Base-by-base conservation (phyloP, 106 monocot genomes). In the Dendrobium chrysotoxum region DNA sequence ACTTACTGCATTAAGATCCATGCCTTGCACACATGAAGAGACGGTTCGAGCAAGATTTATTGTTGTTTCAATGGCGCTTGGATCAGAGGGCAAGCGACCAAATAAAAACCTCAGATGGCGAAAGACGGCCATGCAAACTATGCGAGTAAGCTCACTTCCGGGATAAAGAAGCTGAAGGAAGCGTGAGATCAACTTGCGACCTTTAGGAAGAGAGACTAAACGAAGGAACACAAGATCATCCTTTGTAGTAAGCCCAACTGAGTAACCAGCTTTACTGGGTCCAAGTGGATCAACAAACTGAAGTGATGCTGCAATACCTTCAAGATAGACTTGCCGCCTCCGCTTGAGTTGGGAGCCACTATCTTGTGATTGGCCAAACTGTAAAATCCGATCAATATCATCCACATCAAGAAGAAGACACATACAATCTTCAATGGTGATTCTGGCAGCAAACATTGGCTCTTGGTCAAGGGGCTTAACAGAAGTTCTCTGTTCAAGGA, bases 91-190 rank as follows among this genome's bases (percentile, higher is more conserved):
- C 41, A 93, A 61, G 21, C 88, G 86, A 45, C 98, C 98, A 80
- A 94, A 98, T 72, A 98, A 85, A 73, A 88, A 89, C 53, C 98
- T 80, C 54, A 98, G 72, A 65, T 98, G 98, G 1, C 92, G 90
- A 61, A 94, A 98, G 68, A 98, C 86, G 1, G 98, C 88, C 94
- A 98, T 98, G 89, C 92, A 98, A 23, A 92, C 91, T 65, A 94
- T 82, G 1, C 94, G 82, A 46, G 88, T 55, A 7, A 92, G 84
- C 53, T 98, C 98, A 77, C 88, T 89, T 23, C 92, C 98, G 39
- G 89, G 89, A 40, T 78, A 79, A 75, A 96, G 87, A 55, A 91
- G 89, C 42, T 84, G 71, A 40, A 98, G 90, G 84, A 80, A 98
- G 61, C 88, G 90, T 25, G 95, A 84, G 13, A 98, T 77, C 21